Conservation (phyloP, 805 yeast genomes). For the Yarrowia sp. region DNA sequence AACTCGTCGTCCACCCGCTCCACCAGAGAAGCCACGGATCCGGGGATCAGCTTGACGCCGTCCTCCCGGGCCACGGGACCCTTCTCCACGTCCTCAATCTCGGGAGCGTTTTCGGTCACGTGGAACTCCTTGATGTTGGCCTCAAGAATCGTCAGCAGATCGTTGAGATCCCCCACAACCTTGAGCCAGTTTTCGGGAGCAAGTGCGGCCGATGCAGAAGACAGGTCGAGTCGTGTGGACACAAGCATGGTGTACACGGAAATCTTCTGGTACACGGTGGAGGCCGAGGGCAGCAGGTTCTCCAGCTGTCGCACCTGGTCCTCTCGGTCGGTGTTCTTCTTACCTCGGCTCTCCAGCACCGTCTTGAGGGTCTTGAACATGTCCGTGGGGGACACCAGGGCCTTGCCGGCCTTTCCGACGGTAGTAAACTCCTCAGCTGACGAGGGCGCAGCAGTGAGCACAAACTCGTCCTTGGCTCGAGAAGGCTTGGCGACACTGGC, state of each 20-base stretch:
- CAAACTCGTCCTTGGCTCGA: conserved; percentile 45
- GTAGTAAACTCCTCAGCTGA: conserved; percentile 51
- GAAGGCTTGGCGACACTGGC: conserved; percentile 46
- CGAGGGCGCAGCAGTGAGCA: conserved; percentile 47
- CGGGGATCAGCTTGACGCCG: conserved; percentile 78
- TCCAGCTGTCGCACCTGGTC: conserved; percentile 81
- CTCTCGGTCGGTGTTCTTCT: conserved; percentile 83
- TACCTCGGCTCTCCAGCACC: conserved; percentile 90
- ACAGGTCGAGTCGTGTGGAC: conserved; percentile 86
- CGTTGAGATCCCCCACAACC: conserved; percentile 66
- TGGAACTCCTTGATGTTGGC: conserved; percentile 62
- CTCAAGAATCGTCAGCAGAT: conserved; percentile 74
- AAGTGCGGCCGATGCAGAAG: conserved; percentile 71
- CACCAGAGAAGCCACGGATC: conserved; percentile 83
- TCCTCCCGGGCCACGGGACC: conserved; percentile 63
- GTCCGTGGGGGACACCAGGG: conserved; percentile 50
- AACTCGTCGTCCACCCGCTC: conserved; percentile 97
- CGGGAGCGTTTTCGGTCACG: conserved; percentile 84
- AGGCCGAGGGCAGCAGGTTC: conserved; percentile 58
- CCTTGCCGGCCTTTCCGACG: conserved; percentile 53
- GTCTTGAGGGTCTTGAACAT: conserved; percentile 76
- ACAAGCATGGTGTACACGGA: conserved; percentile 79
- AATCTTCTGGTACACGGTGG: conserved; percentile 76
- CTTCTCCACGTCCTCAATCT: conserved; percentile 71
- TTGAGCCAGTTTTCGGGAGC: conserved; percentile 81